phyloP scores from a whole-genome alignment of 2,329 filamentous ascomycete genomes.

The Teratosphaeria zuluensis region DNA sequence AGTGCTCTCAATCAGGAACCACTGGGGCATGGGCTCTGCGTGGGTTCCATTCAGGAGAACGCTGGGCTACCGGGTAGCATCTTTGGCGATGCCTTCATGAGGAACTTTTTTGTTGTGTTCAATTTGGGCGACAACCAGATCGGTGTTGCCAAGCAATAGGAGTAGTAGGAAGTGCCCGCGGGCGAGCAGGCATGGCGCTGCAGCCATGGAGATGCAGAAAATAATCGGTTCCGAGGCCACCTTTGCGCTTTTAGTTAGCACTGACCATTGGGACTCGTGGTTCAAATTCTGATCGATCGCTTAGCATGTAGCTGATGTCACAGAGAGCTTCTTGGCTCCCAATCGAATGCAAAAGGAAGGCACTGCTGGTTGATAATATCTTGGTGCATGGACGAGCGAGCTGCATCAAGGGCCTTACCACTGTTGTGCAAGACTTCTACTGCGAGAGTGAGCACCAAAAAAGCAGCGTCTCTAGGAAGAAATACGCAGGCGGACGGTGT shows the following conservation, averaged over 20 bases:
- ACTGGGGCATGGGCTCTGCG: constrained; percentile 45
- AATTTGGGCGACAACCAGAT: constrained; percentile 39
- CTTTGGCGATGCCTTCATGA: constrained; percentile 64
- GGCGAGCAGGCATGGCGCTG: background rate
- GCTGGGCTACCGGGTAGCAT: constrained; percentile 54
- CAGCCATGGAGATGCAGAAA: background rate
- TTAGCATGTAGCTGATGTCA: no score
- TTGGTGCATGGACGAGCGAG: no score
- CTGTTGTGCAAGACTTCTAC: no score
- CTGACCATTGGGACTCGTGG: no score
- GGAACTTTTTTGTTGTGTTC: constrained; percentile 66
- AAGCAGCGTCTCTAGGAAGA: no score
- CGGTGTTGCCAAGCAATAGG: constrained; percentile 34
- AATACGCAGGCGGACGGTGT: no score
- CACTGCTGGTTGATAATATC: no score
- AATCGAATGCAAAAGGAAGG: no score
- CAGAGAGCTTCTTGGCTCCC: no score
- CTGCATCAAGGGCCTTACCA: no score
- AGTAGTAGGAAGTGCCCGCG: background rate
- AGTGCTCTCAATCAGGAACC: constrained; percentile 46
- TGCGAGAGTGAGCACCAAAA: no score
- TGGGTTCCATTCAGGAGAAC: constrained; percentile 63
- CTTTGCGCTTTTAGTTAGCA: background rate
- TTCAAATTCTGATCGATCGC: no score
- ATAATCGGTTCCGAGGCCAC: background rate